These are phyloP conservation scores for Fusarium sp. DNA, from an alignment of 2,329 filamentous ascomycete genomes.

Conservation along the genomic window DNA sequence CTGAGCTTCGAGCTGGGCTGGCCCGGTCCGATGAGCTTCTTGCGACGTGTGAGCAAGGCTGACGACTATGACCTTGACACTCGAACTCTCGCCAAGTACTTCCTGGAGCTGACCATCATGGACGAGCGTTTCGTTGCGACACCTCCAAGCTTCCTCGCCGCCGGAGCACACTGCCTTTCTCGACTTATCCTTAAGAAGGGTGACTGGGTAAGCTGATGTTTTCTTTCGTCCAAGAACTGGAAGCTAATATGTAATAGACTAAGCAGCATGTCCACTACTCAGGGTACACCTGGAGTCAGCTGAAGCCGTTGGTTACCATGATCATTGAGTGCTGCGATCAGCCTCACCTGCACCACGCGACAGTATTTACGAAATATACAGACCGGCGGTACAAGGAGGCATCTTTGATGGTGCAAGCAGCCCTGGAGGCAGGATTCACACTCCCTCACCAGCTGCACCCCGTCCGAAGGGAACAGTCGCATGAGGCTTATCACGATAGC, in stretches of 20 bases:
- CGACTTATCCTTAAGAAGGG: conserved; percentile 91
- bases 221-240: neutral
- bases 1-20: conserved; percentile 95
- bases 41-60: conserved; percentile 96
- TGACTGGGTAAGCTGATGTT: conserved; percentile 79
- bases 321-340: conserved; percentile 90
- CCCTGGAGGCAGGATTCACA: conserved; percentile 72
- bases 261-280: conserved; percentile 91
- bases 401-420: conserved; percentile 81
- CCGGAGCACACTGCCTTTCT: conserved; percentile 91
- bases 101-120: conserved; percentile 96
- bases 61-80: conserved; percentile 98
- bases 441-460: conserved; percentile 59
- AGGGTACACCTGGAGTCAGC: conserved; percentile 88
- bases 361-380: conserved; percentile 92
- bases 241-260: conserved; percentile 67
- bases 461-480: conserved; percentile 49
- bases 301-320: conserved; percentile 80
- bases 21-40: conserved; percentile 99
- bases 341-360: conserved; percentile 83
- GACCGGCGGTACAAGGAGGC: conserved; percentile 90
- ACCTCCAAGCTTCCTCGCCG: conserved; percentile 89
- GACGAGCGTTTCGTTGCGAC: conserved; percentile 96
- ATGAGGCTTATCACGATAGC: conserved; percentile 34
- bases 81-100: conserved; percentile 95